phyloP scores from a whole-genome alignment of 148 eudicot species.

The Arbutus unedo region DNA sequence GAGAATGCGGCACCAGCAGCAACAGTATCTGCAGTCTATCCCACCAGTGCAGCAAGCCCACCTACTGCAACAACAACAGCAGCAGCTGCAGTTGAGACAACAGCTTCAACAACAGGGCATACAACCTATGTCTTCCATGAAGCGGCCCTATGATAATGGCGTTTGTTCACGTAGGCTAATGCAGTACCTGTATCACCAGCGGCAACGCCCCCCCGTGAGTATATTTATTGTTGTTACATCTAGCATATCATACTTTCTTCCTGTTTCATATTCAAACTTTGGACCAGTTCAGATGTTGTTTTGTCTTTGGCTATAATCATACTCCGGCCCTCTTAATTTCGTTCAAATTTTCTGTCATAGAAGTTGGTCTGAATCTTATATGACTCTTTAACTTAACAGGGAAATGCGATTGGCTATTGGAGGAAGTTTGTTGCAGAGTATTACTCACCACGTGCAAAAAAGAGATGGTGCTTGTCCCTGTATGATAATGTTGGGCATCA shows the following conservation, averaged over 20 bases:
- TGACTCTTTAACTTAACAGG: constrained; percentile 43
- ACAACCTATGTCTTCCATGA: constrained; percentile 60
- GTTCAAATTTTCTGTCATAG: neutral
- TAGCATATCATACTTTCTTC: neutral
- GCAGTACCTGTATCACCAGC: constrained; percentile 91
- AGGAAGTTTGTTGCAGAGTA: constrained; percentile 91
- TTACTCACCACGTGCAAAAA: constrained; percentile 88
- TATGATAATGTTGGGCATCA: constrained; percentile 92
- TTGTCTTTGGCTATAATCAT: neutral
- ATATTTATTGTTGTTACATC: constrained; percentile 3
- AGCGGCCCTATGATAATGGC: constrained; percentile 72
- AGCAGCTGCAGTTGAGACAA: constrained; percentile 45
- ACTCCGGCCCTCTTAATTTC: neutral
- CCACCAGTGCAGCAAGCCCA: constrained; percentile 65
- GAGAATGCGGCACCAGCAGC: constrained; percentile 71
- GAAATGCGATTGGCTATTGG: constrained; percentile 84
- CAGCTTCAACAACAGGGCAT: constrained; percentile 69
- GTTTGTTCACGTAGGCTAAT: constrained; percentile 85
- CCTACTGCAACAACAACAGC: constrained; percentile 53
- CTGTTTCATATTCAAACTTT: neutral
- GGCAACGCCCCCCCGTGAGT: constrained; percentile 81
- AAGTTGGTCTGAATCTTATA: neutral
- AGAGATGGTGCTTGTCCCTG: constrained; percentile 91
- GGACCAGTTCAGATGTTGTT: neutral
- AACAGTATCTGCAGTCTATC: constrained; percentile 70